Conservation (phyloP, 2,329 filamentous ascomycete species). For the Alternaria incomplexa region DNA sequence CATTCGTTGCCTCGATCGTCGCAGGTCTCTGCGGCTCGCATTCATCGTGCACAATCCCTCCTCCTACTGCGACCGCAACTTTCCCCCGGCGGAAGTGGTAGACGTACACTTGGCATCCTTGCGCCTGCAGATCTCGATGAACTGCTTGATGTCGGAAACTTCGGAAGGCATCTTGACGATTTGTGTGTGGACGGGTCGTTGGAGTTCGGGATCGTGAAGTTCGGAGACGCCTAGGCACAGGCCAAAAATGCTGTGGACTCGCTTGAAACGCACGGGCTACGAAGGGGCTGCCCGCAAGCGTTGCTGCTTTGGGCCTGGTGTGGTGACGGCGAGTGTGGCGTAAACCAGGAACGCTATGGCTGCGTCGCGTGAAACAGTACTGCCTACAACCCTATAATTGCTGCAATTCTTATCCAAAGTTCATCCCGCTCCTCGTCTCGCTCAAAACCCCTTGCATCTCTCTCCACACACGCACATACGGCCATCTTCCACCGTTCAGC, state of each 20-base stretch:
- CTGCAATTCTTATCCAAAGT: neutral
- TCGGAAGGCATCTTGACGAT: slow-evolving; percentile 92
- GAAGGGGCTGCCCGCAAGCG: slow-evolving; percentile 28
- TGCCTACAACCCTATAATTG: slow-evolving; percentile 12
- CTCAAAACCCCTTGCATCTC: no score
- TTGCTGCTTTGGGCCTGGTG: slow-evolving; percentile 27
- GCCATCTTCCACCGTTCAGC: slow-evolving; percentile 14
- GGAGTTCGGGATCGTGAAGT: slow-evolving; percentile 30
- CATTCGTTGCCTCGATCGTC: neutral
- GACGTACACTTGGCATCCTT: slow-evolving; percentile 99
- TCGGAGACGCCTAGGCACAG: slow-evolving; percentile 7
- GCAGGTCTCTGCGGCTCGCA: neutral
- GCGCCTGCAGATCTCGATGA: slow-evolving; percentile 99
- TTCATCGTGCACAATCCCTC: slow-evolving; percentile 6
- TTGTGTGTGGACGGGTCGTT: slow-evolving; percentile 39
- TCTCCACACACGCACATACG: neutral
- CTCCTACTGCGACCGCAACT: slow-evolving; percentile 8
- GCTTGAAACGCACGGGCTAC: slow-evolving; percentile 42
- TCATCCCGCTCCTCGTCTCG: no score
- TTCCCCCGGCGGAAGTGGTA: slow-evolving; percentile 3
- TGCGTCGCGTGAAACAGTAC: slow-evolving; percentile 12
- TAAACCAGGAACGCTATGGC: slow-evolving; percentile 1
- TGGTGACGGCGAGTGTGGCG: slow-evolving; percentile 37
- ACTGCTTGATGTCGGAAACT: slow-evolving; percentile 98
- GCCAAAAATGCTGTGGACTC: slow-evolving; percentile 43